These are phyloP conservation scores for Blastobotrys serpentis DNA, from an alignment of 1,139 yeast species.

Conservation along the genomic window DNA sequence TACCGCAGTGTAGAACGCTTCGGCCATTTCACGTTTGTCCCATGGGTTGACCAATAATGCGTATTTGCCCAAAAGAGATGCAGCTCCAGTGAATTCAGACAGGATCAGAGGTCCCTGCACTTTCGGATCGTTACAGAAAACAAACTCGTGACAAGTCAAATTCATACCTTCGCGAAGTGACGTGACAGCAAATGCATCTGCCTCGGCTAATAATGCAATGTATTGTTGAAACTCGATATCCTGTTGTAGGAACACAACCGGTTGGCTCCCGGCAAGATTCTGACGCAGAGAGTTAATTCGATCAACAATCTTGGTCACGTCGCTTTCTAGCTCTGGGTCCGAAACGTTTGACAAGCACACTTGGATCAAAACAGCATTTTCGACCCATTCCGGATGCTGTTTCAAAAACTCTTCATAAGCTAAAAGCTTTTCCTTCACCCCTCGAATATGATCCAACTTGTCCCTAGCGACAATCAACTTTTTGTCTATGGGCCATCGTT, in stretches of 20 bases:
- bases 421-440: conserved; percentile 79
- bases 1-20: conserved; percentile 59
- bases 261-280: conserved; percentile 55
- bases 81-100: conserved; percentile 94
- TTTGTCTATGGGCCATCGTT: conserved; percentile 68
- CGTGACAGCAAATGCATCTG: conserved; percentile 82
- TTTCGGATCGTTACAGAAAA: conserved; percentile 63
- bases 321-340: conserved; percentile 56
- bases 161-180: conserved; percentile 97
- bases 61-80: conserved; percentile 63
- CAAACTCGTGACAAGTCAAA: conserved; percentile 90
- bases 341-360: conserved; percentile 63
- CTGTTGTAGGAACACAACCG: conserved; percentile 83
- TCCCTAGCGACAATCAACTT: conserved; percentile 82
- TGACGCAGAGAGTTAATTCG: conserved; percentile 80
- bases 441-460: conserved; percentile 82
- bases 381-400: conserved; percentile 67
- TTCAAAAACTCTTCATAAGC: conserved; percentile 81
- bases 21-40: conserved; percentile 69
- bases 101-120: conserved; percentile 78
- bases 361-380: conserved; percentile 73
- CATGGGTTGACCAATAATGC: conserved; percentile 88
- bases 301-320: conserved; percentile 73
- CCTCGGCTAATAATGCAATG: conserved; percentile 79
- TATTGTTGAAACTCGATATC: conserved; percentile 89